phyloP scores from a whole-genome alignment of 441 rosid species.

The Populus trichocarpa region DNA sequence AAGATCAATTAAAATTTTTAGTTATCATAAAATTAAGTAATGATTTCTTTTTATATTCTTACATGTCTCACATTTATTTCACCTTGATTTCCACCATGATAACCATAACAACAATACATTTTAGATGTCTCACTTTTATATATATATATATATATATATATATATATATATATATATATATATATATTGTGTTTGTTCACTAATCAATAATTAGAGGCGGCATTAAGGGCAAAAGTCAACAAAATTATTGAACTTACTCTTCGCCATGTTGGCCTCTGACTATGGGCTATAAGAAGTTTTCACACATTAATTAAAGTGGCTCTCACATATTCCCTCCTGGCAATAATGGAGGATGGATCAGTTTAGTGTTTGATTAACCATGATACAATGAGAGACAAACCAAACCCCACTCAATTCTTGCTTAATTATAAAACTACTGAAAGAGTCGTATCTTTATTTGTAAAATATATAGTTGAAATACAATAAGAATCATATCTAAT shows the following conservation, averaged over 20 bases:
- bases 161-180: too few species aligned
- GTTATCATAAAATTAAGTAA: too few species aligned
- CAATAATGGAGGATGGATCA: neutral
- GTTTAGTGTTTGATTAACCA: neutral
- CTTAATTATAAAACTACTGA: neutral
- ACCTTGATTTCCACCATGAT: too few species aligned
- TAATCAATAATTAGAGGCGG: too few species aligned
- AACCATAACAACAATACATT: too few species aligned
- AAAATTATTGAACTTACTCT: conserved; percentile 16
- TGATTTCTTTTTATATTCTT: too few species aligned
- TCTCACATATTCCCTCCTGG: neutral
- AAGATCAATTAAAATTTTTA: too few species aligned
- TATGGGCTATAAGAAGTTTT: conserved; percentile 6
- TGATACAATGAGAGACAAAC: neutral
- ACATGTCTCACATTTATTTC: too few species aligned
- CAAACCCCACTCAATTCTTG: neutral
- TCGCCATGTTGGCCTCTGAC: conserved; percentile 12
- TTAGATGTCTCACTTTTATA: too few species aligned
- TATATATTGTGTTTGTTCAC: too few species aligned
- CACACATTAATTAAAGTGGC: conserved; percentile 3
- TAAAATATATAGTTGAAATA: neutral
- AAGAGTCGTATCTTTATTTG: neutral
- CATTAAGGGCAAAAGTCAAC: neutral
- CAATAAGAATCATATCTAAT: neutral
- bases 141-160: too few species aligned